phyloP scores from a whole-genome alignment of 2,329 filamentous ascomycete genomes.

The Epichloe gansuensis region DNA sequence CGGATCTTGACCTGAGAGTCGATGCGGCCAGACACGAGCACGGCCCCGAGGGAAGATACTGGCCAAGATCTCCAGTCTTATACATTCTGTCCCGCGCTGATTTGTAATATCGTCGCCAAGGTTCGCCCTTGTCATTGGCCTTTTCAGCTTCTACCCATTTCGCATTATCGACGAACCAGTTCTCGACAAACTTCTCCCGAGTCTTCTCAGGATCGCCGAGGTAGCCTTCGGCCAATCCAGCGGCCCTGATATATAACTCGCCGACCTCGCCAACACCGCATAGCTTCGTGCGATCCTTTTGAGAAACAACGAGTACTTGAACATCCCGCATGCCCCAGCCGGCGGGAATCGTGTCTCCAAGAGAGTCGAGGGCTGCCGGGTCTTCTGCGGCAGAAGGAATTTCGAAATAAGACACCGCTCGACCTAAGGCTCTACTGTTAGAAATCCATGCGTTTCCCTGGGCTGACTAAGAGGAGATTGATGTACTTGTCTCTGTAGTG shows the following conservation, averaged over 20 bases:
- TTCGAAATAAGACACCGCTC: slow-evolving; percentile 73
- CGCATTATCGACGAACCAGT: slow-evolving; percentile 61
- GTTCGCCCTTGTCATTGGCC: slow-evolving; percentile 38
- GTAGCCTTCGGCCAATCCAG: slow-evolving; percentile 75
- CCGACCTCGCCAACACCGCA: slow-evolving; percentile 74
- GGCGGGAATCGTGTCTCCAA: slow-evolving; percentile 61
- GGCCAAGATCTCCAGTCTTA: slow-evolving; percentile 74
- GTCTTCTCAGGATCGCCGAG: slow-evolving; percentile 48
- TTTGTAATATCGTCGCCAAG: slow-evolving; percentile 68
- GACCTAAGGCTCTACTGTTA: slow-evolving; percentile 20
- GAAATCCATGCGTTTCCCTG: too few species aligned
- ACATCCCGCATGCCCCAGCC: slow-evolving; percentile 82
- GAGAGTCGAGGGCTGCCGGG: slow-evolving; percentile 32
- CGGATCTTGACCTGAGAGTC: slow-evolving; percentile 94
- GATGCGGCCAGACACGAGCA: slow-evolving; percentile 66
- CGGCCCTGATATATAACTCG: slow-evolving; percentile 73
- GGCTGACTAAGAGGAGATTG: neutral
- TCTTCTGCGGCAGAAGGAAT: slow-evolving; percentile 55
- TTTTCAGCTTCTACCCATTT: neutral
- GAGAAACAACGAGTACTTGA: slow-evolving; percentile 74
- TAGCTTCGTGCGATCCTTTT: slow-evolving; percentile 50
- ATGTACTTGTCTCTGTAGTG: slow-evolving; percentile 60
- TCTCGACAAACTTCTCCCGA: slow-evolving; percentile 64
- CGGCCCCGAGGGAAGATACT: slow-evolving; percentile 55
- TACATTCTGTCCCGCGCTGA: slow-evolving; percentile 82